Evolutionary conservation across 2,329 filamentous ascomycete species (phyloP).

Genomic region (Aspergillus sp.): DNA sequence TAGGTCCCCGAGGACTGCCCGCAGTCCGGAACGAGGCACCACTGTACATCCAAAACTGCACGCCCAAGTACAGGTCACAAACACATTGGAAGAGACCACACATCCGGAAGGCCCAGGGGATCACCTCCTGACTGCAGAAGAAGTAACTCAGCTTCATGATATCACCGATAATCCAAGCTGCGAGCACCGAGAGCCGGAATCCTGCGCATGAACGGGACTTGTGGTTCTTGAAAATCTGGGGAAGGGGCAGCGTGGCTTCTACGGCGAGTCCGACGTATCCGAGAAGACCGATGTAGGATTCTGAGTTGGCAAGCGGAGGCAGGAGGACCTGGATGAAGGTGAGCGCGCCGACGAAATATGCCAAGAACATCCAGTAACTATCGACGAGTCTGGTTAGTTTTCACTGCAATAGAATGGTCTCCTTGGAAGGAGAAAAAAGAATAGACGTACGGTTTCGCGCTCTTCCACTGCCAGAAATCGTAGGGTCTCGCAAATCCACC

Average conservation of each 20-base stretch:
- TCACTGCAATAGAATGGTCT: constrained; percentile 4
- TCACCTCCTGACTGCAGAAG: constrained; percentile 45
- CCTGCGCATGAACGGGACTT: constrained; percentile 51
- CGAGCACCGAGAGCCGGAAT: constrained; percentile 51
- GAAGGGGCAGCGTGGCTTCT: constrained; percentile 51
- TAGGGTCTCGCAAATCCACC: constrained; percentile 53
- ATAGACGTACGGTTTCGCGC: constrained; percentile 51
- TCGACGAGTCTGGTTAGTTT: constrained; percentile 8
- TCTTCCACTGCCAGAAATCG: constrained; percentile 66
- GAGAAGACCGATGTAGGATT: constrained; percentile 46
- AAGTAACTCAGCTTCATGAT: constrained; percentile 55
- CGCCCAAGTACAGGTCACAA: constrained; percentile 50
- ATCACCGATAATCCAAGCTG: constrained; percentile 52
- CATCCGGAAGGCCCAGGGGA: constrained; percentile 52
- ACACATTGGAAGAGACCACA: constrained; percentile 53
- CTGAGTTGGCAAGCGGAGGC: constrained; percentile 46
- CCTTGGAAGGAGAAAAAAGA: not conserved
- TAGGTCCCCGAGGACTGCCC: constrained; percentile 26
- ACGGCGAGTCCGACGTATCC: constrained; percentile 50
- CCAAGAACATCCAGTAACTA: constrained; percentile 60
- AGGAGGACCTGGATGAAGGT: constrained; percentile 57
- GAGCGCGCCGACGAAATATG: constrained; percentile 53
- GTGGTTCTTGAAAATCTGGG: constrained; percentile 52
- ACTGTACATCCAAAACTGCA: constrained; percentile 52
- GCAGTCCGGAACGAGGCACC: constrained; percentile 28